These are phyloP conservation scores for Phytopythium litorale DNA, from an alignment of 352 stramenopile genomes.

Conservation along the genomic window DNA sequence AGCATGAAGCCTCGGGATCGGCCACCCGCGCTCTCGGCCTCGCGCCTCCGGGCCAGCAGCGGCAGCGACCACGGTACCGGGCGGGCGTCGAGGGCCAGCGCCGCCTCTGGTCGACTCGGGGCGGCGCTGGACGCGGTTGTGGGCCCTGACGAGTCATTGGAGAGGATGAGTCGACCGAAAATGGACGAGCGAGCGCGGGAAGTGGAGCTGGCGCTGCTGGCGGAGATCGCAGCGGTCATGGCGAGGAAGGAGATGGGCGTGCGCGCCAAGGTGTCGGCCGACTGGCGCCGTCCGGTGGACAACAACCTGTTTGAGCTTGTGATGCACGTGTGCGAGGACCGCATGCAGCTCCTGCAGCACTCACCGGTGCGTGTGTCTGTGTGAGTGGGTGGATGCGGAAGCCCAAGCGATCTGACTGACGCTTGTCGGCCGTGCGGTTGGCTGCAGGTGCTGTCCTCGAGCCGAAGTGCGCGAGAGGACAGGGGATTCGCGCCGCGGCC, in stretches of 20 bases:
- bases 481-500: constrained; percentile 12
- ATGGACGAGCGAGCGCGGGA: constrained; percentile 20
- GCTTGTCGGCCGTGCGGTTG: no score
- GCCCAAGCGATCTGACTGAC: no score
- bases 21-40: background rate
- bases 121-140: background rate
- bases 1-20: background rate
- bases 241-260: constrained; percentile 39
- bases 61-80: background rate
- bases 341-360: constrained; percentile 32
- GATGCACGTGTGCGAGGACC: constrained; percentile 48
- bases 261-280: constrained; percentile 20
- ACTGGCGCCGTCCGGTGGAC: constrained; percentile 19
- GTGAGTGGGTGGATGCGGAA: background rate
- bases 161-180: no score
- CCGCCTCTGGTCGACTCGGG: background rate
- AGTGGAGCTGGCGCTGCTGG: constrained; percentile 40
- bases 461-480: no score
- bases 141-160: background rate
- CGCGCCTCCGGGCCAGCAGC: background rate
- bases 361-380: background rate
- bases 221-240: constrained; percentile 50
- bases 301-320: constrained; percentile 48
- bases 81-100: background rate
- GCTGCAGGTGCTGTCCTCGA: no score